Percentiles rank a stretch among this genome's conserved stretches.
These are phyloP conservation scores for Saccharum officinarum DNA, from an alignment of 176 grass and related monocot species.

Conservation along the genomic window DNA sequence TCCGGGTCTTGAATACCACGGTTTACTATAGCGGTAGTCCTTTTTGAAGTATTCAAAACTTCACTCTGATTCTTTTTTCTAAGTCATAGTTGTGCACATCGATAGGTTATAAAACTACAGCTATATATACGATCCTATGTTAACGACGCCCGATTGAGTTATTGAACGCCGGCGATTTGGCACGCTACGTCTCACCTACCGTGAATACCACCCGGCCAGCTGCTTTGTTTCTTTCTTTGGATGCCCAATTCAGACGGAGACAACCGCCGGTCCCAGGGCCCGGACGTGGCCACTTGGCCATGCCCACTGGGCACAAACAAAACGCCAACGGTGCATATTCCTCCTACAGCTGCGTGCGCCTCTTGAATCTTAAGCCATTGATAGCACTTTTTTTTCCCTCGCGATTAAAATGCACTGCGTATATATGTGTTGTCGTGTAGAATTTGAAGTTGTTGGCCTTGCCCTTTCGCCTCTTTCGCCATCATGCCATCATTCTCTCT, in stretches of 20 bases:
- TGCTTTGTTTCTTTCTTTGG: neutral
- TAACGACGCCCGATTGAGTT: neutral
- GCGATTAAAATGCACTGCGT: no score
- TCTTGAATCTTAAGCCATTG: no score
- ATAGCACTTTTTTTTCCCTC: no score
- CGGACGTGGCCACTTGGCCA: neutral
- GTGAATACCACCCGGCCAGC: neutral
- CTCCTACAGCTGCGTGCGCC: neutral
- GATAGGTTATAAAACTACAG: neutral
- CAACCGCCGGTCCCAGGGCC: neutral
- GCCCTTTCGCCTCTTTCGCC: constrained; percentile 3
- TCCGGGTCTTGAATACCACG: no score
- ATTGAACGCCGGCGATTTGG: neutral
- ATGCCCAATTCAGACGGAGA: constrained; percentile 1
- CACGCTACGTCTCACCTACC: constrained; percentile 46
- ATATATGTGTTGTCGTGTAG: neutral
- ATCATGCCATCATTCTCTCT: neutral
- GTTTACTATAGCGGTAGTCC: no score
- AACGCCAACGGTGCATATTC: constrained; percentile 1
- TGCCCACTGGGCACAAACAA: neutral
- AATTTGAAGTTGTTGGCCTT: neutral
- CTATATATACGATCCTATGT: neutral
- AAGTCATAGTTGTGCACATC: no score
- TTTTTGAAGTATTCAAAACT: no score
- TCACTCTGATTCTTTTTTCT: no score